Percentiles rank a stretch among this genome's conserved stretches.
Conservation (phyloP, 306 rosid species). For the Herpetospermum pedunculosum region DNA sequence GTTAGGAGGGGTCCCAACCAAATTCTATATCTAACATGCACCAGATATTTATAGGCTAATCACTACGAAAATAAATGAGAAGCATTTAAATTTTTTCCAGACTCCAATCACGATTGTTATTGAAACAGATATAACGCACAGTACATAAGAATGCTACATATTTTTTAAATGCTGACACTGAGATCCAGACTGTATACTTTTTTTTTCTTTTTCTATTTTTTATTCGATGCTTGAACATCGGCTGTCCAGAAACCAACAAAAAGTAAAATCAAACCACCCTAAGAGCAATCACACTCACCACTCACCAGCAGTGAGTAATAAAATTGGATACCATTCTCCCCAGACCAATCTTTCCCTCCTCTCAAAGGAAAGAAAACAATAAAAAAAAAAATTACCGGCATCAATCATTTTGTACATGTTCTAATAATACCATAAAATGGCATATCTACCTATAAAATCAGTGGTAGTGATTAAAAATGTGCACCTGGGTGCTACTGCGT, state of each 20-base stretch:
- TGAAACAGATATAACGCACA: neutral
- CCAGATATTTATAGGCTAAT: neutral
- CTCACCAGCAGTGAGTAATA: neutral
- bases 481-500: neutral
- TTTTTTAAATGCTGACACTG: neutral
- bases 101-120: neutral
- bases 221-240: neutral
- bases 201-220: neutral
- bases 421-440: neutral
- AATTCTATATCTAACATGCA: neutral
- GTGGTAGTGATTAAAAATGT: neutral
- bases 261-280: neutral
- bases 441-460: neutral
- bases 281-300: neutral
- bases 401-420: neutral
- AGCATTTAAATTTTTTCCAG: neutral
- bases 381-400: neutral
- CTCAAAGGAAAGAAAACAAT: neutral
- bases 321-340: neutral
- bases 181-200: neutral
- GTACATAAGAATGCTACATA: neutral
- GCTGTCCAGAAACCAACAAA: neutral
- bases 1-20: neutral
- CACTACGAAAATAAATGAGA: neutral
- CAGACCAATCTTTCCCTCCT: neutral